phyloP scores from a whole-genome alignment of 495 filamentous ascomycete genomes.

The Penicillium ochrochloron region DNA sequence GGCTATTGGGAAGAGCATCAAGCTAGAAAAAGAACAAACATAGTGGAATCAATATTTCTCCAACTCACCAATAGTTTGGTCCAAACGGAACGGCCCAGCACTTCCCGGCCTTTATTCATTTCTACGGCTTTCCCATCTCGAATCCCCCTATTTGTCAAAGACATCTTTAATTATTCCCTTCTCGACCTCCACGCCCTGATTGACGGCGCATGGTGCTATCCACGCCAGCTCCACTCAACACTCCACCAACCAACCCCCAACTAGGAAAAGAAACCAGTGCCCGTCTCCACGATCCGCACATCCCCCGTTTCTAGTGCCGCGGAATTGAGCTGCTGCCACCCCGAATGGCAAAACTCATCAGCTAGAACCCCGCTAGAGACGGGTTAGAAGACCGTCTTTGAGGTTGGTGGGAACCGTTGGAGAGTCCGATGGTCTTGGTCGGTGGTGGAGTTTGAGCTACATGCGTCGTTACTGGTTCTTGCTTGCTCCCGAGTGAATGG shows the following conservation, averaged over 20 bases:
- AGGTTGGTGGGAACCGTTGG: slow-evolving; percentile 28
- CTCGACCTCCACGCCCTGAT: slow-evolving; percentile 21
- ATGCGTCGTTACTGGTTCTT: not conserved
- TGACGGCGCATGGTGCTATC: slow-evolving; percentile 28
- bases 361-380: slow-evolving; percentile 37
- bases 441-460: slow-evolving; percentile 16
- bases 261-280: slow-evolving; percentile 25
- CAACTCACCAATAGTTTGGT: slow-evolving; percentile 18
- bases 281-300: slow-evolving; percentile 36
- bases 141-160: not conserved
- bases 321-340: slow-evolving; percentile 13
- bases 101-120: slow-evolving; percentile 12
- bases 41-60: slow-evolving; percentile 2
- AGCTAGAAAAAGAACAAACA: not conserved
- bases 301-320: slow-evolving; percentile 30
- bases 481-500: not conserved
- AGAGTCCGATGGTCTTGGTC: not conserved
- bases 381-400: slow-evolving; percentile 14
- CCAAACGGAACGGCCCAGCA: slow-evolving; percentile 23
- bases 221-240: slow-evolving; percentile 27
- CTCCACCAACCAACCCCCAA: not conserved
- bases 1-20: too few relatives aligned
- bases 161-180: slow-evolving; percentile 1
- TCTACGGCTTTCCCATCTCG: not conserved
- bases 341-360: slow-evolving; percentile 10